These are phyloP conservation scores for Coffea eugenioides DNA, from an alignment of 257 asterid genomes.

Conservation along the genomic window DNA sequence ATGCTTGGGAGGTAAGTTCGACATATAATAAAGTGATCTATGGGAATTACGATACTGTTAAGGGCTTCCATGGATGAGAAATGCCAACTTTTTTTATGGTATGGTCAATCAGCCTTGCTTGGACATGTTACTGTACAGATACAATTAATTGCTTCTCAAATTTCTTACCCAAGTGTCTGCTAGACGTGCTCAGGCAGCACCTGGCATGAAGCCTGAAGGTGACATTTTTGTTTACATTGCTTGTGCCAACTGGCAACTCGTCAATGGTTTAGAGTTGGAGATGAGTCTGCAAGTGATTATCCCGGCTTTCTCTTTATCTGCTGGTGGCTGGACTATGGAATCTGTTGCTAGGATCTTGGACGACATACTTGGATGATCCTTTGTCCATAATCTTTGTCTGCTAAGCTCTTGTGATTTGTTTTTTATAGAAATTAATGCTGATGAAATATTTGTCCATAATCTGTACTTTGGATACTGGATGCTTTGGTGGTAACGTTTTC, in stretches of 20 bases:
- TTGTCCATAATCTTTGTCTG: background rate
- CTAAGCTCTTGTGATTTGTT: background rate
- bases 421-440: background rate
- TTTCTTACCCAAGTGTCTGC: too few relatives aligned
- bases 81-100: too few relatives aligned
- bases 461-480: too few relatives aligned
- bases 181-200: background rate
- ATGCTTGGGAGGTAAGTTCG: background rate
- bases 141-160: too few relatives aligned
- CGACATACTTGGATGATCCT: background rate
- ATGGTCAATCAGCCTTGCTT: background rate
- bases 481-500: too few relatives aligned
- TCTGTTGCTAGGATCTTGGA: background rate
- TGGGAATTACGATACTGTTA: background rate
- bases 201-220: background rate
- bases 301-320: too few relatives aligned
- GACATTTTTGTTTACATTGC: background rate
- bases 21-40: background rate
- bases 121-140: background rate
- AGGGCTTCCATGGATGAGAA: too few relatives aligned
- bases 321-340: slow-evolving; percentile 4
- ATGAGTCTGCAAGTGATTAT: background rate
- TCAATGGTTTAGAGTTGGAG: background rate
- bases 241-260: background rate
- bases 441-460: background rate